Base-by-base conservation (phyloP, 2,329 filamentous ascomycete genomes). In the Neocatenulostroma microsporum region DNA sequence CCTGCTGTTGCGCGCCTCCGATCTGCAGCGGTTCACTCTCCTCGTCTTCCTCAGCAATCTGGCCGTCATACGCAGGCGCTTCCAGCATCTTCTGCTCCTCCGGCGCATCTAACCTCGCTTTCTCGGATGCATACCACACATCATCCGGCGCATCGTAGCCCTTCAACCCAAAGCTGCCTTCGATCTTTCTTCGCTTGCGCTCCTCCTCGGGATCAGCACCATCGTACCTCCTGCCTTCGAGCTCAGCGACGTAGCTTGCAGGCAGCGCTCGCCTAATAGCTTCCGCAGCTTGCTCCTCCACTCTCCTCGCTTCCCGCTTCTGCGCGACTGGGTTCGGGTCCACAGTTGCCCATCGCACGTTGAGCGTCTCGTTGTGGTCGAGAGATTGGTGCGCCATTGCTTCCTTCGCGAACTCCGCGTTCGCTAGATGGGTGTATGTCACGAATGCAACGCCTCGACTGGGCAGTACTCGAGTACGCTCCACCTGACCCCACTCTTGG, bases 251-350 rank as follows among this genome's bases (percentile, higher is more conserved):
- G 47, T 91, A 96, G 19, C 87, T 85, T 0, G 82, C 86, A 0
- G 91, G 91, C 4, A 98, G 67, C 0, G 91, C 89, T 47, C 83
- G 73, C 13, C 91, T 72, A 39, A 98, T 86, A 1, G 91, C 93
- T 54, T 95, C 91, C 0, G 91, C 91, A 2, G 91, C 91, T 60
- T 98, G 91, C 57, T 98, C 91, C 58, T 98, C 91, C 42, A 98
- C 82, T 26, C 82, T 74, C 25, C 82, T 73, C 3, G 83, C 89
- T 63, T 98, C 91, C 42, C 93, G 75, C 46, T 93, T 93, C 60
- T 94, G 86, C 2, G 89, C 87, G 69, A 91, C 80, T 0, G 91
- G 91, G 50, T 98, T 98, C 1, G 91, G 91, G 57, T 98, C 91
- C 5, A 86, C 83, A 0, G 91, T 98, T 27, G 91, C 91, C 91